Percentiles rank a stretch among this genome's conserved stretches.
These are phyloP conservation scores for Penicillium sp. DNA, from an alignment of 2,329 filamentous ascomycete species.

Conservation along the genomic window DNA sequence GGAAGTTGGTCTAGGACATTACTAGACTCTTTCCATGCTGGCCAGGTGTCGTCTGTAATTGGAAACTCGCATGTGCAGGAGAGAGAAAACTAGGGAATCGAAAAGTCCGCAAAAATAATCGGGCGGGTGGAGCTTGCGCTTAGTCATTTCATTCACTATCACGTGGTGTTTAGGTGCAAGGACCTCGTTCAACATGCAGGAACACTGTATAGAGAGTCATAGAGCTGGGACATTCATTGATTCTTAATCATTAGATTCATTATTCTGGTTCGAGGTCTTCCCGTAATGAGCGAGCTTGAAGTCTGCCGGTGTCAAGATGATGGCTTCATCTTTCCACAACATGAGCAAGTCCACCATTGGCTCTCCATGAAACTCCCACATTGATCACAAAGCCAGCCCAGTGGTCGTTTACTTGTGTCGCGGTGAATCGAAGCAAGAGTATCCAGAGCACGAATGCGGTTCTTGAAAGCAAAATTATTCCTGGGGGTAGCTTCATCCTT, in stretches of 20 bases:
- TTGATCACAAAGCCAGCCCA: slow-evolving; percentile 61
- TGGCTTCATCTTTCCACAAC: slow-evolving; percentile 62
- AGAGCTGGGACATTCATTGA: background rate
- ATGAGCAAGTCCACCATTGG: slow-evolving; percentile 65
- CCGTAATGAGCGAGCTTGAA: background rate
- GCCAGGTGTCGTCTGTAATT: background rate
- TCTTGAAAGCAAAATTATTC: slow-evolving; percentile 31
- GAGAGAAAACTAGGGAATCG: background rate
- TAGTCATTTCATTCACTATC: slow-evolving; percentile 10
- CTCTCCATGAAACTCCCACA: slow-evolving; percentile 66
- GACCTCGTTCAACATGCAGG: background rate
- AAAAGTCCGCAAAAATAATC: slow-evolving; percentile 22
- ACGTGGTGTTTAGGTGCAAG: slow-evolving; percentile 5
- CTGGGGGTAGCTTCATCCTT: slow-evolving; percentile 13
- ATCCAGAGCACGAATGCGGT: slow-evolving; percentile 39
- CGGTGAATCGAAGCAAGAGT: slow-evolving; percentile 42
- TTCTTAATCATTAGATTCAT: background rate
- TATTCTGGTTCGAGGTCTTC: background rate
- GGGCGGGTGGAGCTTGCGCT: slow-evolving; percentile 15
- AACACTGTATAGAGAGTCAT: background rate
- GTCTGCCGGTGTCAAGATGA: slow-evolving; percentile 39
- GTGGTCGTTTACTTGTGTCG: slow-evolving; percentile 47
- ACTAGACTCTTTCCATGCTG: slow-evolving; percentile 10
- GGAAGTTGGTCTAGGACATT: slow-evolving; percentile 8
- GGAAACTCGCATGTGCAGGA: background rate